phyloP scores from a whole-genome alignment of 148 eudicot species.

The Heliosperma pusillum region DNA sequence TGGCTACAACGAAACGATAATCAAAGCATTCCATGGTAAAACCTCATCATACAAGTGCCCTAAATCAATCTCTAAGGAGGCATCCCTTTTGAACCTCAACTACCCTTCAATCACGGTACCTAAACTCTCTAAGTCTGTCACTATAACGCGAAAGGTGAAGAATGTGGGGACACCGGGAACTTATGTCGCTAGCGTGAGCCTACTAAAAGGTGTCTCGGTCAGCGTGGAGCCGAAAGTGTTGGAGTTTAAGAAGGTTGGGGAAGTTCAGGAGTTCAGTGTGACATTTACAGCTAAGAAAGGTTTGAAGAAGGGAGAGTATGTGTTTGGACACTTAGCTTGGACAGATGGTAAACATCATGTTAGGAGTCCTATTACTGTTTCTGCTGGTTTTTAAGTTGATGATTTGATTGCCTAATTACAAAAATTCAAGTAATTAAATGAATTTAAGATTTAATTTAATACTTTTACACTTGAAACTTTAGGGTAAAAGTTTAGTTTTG shows the following conservation, averaged over 20 bases:
- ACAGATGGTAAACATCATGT: conserved; percentile 60
- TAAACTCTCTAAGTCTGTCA: conserved; percentile 28
- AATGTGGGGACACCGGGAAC: conserved; percentile 53
- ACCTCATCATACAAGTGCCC: conserved; percentile 31
- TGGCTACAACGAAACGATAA: conserved; percentile 41
- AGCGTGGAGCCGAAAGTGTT: conserved; percentile 35
- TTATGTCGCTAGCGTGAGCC: conserved; percentile 29
- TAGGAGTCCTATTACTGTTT: conserved; percentile 25
- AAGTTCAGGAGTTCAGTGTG: conserved; percentile 44
- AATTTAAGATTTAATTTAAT: too few relatives aligned
- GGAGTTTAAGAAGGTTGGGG: conserved; percentile 25
- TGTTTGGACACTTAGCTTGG: conserved; percentile 57
- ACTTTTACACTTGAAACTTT: too few relatives aligned
- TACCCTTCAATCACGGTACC: conserved; percentile 61
- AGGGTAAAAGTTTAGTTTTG: too few relatives aligned
- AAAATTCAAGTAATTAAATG: too few relatives aligned
- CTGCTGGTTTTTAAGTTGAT: neutral
- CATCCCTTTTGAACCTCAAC: conserved; percentile 35
- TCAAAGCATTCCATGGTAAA: conserved; percentile 22
- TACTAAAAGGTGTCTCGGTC: conserved; percentile 34
- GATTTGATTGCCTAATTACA: neutral
- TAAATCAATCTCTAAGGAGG: conserved; percentile 1
- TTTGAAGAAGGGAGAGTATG: conserved; percentile 14
- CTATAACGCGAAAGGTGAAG: conserved; percentile 44
- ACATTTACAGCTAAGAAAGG: conserved; percentile 20